phyloP scores from a whole-genome alignment of 1,139 yeast genomes.

The Diutina neorugosa region DNA sequence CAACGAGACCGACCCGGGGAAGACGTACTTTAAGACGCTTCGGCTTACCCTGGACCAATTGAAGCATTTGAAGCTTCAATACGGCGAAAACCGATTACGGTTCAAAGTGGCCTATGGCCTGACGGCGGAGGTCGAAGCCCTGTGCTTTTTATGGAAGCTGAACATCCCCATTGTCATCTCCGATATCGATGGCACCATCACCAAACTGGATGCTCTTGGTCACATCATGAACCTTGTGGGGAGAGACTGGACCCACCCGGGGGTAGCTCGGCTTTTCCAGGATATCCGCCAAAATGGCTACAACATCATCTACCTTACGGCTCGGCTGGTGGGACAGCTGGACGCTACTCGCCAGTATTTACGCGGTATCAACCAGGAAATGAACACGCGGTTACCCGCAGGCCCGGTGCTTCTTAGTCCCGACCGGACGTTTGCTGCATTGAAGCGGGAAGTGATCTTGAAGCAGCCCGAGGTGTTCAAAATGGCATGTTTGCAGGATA shows the following conservation, averaged over 20 bases:
- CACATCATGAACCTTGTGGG: slow-evolving; percentile 92
- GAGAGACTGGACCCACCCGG: slow-evolving; percentile 96
- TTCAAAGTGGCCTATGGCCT: slow-evolving; percentile 71
- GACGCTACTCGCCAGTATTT: slow-evolving; percentile 84
- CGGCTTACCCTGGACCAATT: slow-evolving; percentile 88
- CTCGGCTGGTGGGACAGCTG: slow-evolving; percentile 93
- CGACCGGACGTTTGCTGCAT: slow-evolving; percentile 93
- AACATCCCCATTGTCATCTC: slow-evolving; percentile 87
- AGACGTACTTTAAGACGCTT: slow-evolving; percentile 69
- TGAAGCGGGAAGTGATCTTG: slow-evolving; percentile 80
- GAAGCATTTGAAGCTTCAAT: slow-evolving; percentile 54
- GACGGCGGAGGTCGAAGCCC: slow-evolving; percentile 61
- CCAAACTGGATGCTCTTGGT: slow-evolving; percentile 95
- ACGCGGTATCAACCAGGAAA: slow-evolving; percentile 58
- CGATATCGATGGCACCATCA: slow-evolving; percentile 97
- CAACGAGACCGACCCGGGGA: slow-evolving; percentile 6
- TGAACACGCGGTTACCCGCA: slow-evolving; percentile 54
- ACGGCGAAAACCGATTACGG: slow-evolving; percentile 68
- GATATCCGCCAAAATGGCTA: slow-evolving; percentile 85
- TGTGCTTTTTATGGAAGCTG: slow-evolving; percentile 75
- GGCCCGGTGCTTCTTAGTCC: slow-evolving; percentile 97
- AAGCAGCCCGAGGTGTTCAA: slow-evolving; percentile 96
- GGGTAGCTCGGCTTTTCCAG: slow-evolving; percentile 82
- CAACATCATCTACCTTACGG: slow-evolving; percentile 85
- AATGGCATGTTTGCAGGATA: slow-evolving; percentile 91